These are phyloP conservation scores for Penicillium freii DNA, from an alignment of 2,329 filamentous ascomycete species.

Conservation along the genomic window DNA sequence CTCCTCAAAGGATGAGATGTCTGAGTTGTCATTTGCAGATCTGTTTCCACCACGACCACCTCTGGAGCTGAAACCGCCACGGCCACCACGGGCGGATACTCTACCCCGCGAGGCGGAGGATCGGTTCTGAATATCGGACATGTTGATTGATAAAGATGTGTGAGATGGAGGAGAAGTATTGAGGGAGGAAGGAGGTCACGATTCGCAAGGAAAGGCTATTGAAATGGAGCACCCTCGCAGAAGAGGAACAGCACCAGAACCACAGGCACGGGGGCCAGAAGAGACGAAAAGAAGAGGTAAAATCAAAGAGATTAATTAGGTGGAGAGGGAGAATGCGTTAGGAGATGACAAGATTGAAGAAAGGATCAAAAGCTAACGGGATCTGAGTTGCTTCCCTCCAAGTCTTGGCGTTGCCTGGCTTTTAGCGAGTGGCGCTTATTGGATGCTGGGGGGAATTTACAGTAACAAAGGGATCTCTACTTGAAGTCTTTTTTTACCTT, in stretches of 20 bases:
- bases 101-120: conserved; percentile 80
- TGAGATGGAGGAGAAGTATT: conserved; percentile 30
- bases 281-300: conserved; percentile 18
- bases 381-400: conserved; percentile 28
- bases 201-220: conserved; percentile 26
- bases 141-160: conserved; percentile 51
- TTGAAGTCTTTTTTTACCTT: neutral
- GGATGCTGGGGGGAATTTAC: conserved; percentile 8
- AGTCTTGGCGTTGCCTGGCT: conserved; percentile 28
- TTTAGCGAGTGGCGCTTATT: conserved; percentile 37
- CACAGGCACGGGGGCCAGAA: conserved; percentile 35
- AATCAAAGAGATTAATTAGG: conserved; percentile 23
- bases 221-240: conserved; percentile 36
- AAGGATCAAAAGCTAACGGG: conserved; percentile 27
- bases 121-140: conserved; percentile 94
- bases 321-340: conserved; percentile 21
- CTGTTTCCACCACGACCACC: conserved; percentile 68
- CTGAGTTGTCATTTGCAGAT: conserved; percentile 69
- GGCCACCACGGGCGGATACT: conserved; percentile 82
- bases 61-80: conserved; percentile 69
- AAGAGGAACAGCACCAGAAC: conserved; percentile 39
- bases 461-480: conserved; percentile 6
- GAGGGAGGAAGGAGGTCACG: conserved; percentile 24
- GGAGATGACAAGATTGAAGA: conserved; percentile 24
- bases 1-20: conserved; percentile 68